Base-by-base conservation (phyloP, 2,329 filamentous ascomycete species). In the Neofusicoccum ribis region DNA sequence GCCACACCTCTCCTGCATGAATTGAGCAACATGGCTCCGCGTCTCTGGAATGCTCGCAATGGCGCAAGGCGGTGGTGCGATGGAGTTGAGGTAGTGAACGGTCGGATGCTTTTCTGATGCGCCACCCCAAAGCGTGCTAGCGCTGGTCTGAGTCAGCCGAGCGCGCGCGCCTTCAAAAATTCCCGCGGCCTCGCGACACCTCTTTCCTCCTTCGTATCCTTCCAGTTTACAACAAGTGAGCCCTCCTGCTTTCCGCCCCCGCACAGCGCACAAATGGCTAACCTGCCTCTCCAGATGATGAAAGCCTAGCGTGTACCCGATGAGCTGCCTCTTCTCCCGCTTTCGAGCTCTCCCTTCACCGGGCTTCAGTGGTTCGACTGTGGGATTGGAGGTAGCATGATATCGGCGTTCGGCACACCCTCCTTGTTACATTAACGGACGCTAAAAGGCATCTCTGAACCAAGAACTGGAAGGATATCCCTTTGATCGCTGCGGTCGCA, bases 181-280 rank as follows among this genome's bases (percentile, higher is more conserved):
- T 41, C 17, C 5, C 43, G 39, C 58, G 23, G n/a, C 39, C 56
- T 56, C 39, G 49, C 49, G 27, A 31, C 61, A 34, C 43, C n/a
- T 56, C 69, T 68, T 65, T 63, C 66, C 69, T 69, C 77, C 75
- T 80, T 88, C 86, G 90, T 88, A 94, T 92, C 93, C 92, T 96
- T 97, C 93, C 93, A 92, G 93, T 97, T 96, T 96, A 96, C 90
- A 89, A 89, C 87, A 92, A 84, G 93, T 97, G 85, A 87, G 93
- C 88, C 67, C 63, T 63, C 61, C 51, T 56, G 43, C 51, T 39
- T 52, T 43, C 37, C 43, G 36, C 62, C 50, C 31, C 66, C 50
- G 58, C 63, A 23, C 49, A n/a, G 17, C 1, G 15, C 54, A 27
- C 51, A 58, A 74, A 81, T 72, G 63, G 67, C 69, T 76, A 68